Base-by-base conservation (phyloP, 2,329 filamentous ascomycete genomes). In the Ambrosiella cleistominuta region DNA sequence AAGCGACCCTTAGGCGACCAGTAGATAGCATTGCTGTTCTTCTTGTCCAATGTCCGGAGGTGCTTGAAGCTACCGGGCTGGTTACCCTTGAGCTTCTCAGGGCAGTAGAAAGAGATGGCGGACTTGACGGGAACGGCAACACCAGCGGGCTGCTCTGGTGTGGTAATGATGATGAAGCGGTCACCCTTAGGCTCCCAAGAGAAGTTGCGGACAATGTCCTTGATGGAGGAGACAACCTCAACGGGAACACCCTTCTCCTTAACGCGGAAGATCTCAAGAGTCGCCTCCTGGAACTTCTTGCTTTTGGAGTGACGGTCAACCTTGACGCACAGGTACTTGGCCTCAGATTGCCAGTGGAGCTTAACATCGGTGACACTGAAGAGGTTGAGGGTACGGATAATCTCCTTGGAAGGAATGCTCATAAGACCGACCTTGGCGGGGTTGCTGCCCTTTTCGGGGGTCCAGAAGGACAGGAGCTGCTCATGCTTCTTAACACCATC, bases 21-120 rank as follows among this genome's bases (percentile, higher is more conserved):
- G 81, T 97, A 97, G 68, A 98, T 98, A 63, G 88, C 90, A 68
- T 98, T 98, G 80, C 86, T 95, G 74, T 94, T 97, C 82, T 97
- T 97, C 82, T 97, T 97, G 66, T 98, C 93, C 58, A 95, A 77
- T 7, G 90, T 97, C 63, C 89, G 83, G 64, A 97, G 83, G 69
- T 94, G 88, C 76, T 91, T 94, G 80, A 97, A 98, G 77, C 95
- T 96, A 63, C 93, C 93, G 39, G 87, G 77, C 27, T 79, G 77
- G 56, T 80, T 69, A 36, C 79, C 88, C 80, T 97, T 98, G 66
- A 81, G 75, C 77, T 95, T 97, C 71, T 98, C 93, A 0, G 93
- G 90, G 65, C 88, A 91, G 77, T 95, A 98, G 80, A 98, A 98
- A 39, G 88, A 81, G 17, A 97, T 91, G 0, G 89, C 79, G 0